Base-by-base conservation (phyloP, 2,329 filamentous ascomycete genomes). In the Aspergillus japonicus region DNA sequence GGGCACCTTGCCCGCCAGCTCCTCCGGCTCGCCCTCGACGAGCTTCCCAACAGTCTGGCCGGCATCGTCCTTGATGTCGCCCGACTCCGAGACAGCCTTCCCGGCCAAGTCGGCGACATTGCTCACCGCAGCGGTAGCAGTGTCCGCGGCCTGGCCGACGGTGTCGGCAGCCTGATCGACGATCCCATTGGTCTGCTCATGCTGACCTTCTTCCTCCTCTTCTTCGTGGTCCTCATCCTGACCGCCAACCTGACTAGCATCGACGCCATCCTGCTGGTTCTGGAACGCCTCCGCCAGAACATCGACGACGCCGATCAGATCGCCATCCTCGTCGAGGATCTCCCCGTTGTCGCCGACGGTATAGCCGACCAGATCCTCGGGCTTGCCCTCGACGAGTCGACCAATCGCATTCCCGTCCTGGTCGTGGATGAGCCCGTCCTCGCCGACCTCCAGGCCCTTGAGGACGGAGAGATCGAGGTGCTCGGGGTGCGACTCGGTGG, bases 41-140 rank as follows among this genome's bases (percentile, higher is more conserved):
- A 79, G 69, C 29, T 71, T 69, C 26, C 76, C 77, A 5, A 78
- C 63, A 26, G 69, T 64, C 42, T 78, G 71, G 31, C 76, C 77
- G 52, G 74, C 69, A 23, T 73, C 65, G 47, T 85, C 80, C 64
- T 80, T 75, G 64, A 87, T 79, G 33, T 79, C 72, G 35, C 84
- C 85, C 26, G 84, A 83, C 54, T 83, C 80, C 48, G 83, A 75
- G 26, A 85, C 82, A 50, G 75, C 68, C 4, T 76, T 64, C 10
- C 74, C 76, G 16, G 75, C 69, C 12, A 78, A 68, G 50, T 75
- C 69, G 16, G 70, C 67, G 10, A 77, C 47, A 39, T 73, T 72
- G 23, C 71, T 73, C 29, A 75, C 67, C 16, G 72, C 63, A 16
- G 72, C 52, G 21, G 44, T 44, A 24, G 44, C 47, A 8, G 47